A percentile compares a stretch with the other conserved stretches of the same genome.
Conservation (phyloP, 2,329 filamentous ascomycete species). For the Myrmaecium sp. region DNA sequence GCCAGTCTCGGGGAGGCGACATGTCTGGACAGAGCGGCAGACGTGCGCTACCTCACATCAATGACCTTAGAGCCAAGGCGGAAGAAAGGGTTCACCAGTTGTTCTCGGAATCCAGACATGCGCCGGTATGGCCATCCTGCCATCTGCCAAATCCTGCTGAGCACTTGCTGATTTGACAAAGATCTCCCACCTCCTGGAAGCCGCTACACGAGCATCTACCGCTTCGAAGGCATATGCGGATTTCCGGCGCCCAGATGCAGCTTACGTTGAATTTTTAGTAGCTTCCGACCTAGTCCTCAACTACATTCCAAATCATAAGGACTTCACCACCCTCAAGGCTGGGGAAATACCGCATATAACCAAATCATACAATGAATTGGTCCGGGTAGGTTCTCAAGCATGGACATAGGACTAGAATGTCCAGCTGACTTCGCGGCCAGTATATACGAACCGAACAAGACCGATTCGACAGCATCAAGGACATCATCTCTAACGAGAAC, state of each 20-base stretch:
- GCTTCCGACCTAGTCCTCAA: conserved; percentile 66
- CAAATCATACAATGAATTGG: conserved; percentile 27
- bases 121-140: conserved; percentile 11
- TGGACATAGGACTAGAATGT: conserved; percentile 1
- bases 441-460: conserved; percentile 21
- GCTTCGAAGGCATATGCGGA: conserved; percentile 26
- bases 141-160: neutral
- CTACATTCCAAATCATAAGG: conserved; percentile 57
- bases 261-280: conserved; percentile 69
- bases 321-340: conserved; percentile 48
- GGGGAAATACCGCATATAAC: too few relatives aligned
- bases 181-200: neutral
- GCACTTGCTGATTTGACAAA: too few relatives aligned
- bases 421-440: conserved; percentile 6
- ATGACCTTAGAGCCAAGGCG: conserved; percentile 25
- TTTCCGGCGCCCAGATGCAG: conserved; percentile 52
- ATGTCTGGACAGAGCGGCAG: too few relatives aligned
- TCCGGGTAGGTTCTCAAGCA: conserved; percentile 8
- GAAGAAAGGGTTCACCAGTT: conserved; percentile 16
- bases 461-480: conserved; percentile 29
- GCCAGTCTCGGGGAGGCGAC: too few relatives aligned
- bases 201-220: conserved; percentile 18
- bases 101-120: conserved; percentile 7
- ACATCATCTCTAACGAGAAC: conserved; percentile 35
- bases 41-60: conserved; percentile 23